Base-by-base conservation (phyloP, 257 asterid species). In the Scutellaria barbata region DNA sequence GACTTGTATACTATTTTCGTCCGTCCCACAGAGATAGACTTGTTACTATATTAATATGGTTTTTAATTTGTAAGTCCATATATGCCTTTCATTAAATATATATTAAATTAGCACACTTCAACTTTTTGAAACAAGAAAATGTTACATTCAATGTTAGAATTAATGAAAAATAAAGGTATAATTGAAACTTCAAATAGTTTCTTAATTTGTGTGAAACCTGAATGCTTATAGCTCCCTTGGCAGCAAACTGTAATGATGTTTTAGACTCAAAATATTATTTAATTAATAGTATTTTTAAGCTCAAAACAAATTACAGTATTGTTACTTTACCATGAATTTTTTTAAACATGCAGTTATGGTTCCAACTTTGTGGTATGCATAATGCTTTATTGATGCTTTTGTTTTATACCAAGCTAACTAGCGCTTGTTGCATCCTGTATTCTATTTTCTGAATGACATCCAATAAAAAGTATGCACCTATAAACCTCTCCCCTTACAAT, bases 161-260 rank as follows among this genome's bases (percentile, higher is more conserved):
- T n/a, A n/a, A n/a, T n/a, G n/a, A n/a, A n/a, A n/a, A n/a, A n/a
- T n/a, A n/a, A n/a, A n/a, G n/a, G n/a, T n/a, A n/a, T n/a, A n/a
- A n/a, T n/a, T n/a, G n/a, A n/a, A n/a, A n/a, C n/a, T n/a, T n/a
- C n/a, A n/a, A n/a, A n/a, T n/a, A n/a, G n/a, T n/a, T n/a, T n/a
- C n/a, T n/a, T n/a, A n/a, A n/a, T n/a, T n/a, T n/a, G n/a, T n/a
- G n/a, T n/a, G 20, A 25, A 40, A 75, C 66, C 45, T 66, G 71
- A 72, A 72, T 62, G 47, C 22, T 4, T 13, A 20, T 66, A 30
- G 41, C 54, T 59, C 59, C 62, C 64, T 39, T 5, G 39, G 42
- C 43, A 41, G 62, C 70, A 65, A 37, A 25, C 60, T 52, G 58
- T 66, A 52, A 68, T 35, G 68, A 55, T 55, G 64, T 63, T 43